Evolutionary conservation across 371 early-diverging fungal species (phyloP).

Genomic region (Vairimorpha ceranae): DNA sequence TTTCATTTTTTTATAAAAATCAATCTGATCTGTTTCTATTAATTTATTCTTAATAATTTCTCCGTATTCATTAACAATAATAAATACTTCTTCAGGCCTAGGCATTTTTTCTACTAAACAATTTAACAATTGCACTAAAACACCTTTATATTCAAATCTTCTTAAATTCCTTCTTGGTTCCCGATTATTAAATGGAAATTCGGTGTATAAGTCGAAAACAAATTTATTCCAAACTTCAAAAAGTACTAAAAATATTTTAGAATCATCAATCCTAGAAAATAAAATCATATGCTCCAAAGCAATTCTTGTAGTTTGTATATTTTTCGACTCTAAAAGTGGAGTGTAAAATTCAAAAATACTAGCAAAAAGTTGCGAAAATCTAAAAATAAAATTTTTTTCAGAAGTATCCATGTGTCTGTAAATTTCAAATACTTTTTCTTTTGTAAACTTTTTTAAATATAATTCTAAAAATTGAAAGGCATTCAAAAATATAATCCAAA

Average conservation of each 20-base stretch:
- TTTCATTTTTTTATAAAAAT: slow-evolving; percentile 89
- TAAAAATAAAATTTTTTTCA: slow-evolving; percentile 47
- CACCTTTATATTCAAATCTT: slow-evolving; percentile 39
- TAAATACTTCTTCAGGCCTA: slow-evolving; percentile 69
- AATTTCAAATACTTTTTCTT: slow-evolving; percentile 23
- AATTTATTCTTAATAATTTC: slow-evolving; percentile 93
- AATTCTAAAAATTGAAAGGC: slow-evolving; percentile 52
- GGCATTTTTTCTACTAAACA: slow-evolving; percentile 61
- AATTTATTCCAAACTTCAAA: slow-evolving; percentile 51
- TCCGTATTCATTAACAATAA: slow-evolving; percentile 98
- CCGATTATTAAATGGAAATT: slow-evolving; percentile 45
- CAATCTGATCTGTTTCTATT: slow-evolving; percentile 93
- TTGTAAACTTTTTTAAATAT: slow-evolving; percentile 54
- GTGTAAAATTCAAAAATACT: slow-evolving; percentile 30
- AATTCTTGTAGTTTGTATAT: slow-evolving; percentile 2
- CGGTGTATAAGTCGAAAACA: slow-evolving; percentile 44
- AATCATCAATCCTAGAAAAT: slow-evolving; percentile 44
- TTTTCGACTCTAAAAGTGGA: slow-evolving; percentile 6
- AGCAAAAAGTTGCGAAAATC: slow-evolving; percentile 32
- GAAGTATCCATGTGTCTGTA: slow-evolving; percentile 38
- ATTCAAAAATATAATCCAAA: slow-evolving; percentile 20
- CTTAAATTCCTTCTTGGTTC: slow-evolving; percentile 35
- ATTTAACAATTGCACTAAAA: slow-evolving; percentile 44
- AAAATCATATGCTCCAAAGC: slow-evolving; percentile 36
- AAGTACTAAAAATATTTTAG: slow-evolving; percentile 33